phyloP scores from a whole-genome alignment of 2,329 filamentous ascomycete genomes.

The Neofusicoccum laricinum region DNA sequence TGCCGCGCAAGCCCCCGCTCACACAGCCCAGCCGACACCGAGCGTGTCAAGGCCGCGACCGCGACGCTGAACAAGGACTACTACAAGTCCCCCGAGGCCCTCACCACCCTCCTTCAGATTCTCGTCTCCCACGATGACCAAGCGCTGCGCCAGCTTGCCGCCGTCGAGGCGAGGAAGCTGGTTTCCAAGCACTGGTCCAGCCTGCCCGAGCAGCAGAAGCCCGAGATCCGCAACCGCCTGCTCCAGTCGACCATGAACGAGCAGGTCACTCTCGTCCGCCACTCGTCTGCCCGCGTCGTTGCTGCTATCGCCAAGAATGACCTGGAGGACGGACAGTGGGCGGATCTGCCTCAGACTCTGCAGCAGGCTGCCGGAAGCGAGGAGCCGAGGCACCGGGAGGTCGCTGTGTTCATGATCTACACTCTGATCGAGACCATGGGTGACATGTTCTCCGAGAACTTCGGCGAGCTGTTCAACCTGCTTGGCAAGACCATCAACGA shows the following conservation, averaged over 20 bases:
- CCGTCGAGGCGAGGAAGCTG: constrained; percentile 82
- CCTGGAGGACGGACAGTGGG: constrained; percentile 82
- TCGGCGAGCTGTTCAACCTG: constrained; percentile 73
- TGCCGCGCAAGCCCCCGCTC: constrained; percentile 33
- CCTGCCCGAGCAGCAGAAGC: constrained; percentile 72
- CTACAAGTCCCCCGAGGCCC: constrained; percentile 80
- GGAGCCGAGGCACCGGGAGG: constrained; percentile 77
- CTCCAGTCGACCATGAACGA: constrained; percentile 82
- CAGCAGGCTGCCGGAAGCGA: constrained; percentile 74
- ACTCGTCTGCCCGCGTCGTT: constrained; percentile 84
- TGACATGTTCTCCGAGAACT: constrained; percentile 77
- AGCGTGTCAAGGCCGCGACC: constrained; percentile 78
- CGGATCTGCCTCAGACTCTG: constrained; percentile 74
- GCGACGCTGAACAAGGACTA: constrained; percentile 88
- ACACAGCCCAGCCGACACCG: constrained; percentile 64
- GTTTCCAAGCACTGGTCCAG: constrained; percentile 82
- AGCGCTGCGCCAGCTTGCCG: constrained; percentile 77
- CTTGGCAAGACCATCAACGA: constrained; percentile 88
- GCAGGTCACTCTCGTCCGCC: constrained; percentile 70
- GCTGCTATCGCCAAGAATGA: constrained; percentile 83
- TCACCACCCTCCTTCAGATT: constrained; percentile 84
- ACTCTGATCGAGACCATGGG: constrained; percentile 87
- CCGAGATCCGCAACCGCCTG: constrained; percentile 75
- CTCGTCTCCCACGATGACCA: constrained; percentile 72
- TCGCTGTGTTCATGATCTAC: constrained; percentile 90